phyloP scores from a whole-genome alignment of 345 rosid species.

The Citrus reticulata region DNA sequence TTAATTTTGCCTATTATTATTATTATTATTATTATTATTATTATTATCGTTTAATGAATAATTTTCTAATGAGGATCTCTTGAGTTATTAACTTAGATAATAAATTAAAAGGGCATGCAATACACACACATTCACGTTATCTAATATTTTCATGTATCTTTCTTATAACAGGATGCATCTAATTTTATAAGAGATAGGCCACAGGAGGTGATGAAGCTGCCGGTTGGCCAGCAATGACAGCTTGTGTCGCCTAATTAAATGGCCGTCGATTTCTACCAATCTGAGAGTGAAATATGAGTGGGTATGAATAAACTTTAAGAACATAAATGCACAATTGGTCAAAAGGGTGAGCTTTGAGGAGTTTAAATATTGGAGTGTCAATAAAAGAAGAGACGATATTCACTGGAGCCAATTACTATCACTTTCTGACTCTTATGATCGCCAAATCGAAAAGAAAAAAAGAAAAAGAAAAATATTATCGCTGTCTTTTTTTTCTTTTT shows the following conservation, averaged over 20 bases:
- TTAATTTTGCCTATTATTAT: not conserved
- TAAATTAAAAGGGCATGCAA: no score
- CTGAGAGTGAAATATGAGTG: no score
- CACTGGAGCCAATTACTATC: constrained; percentile 11
- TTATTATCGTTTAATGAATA: no score
- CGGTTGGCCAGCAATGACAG: not conserved
- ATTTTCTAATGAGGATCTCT: no score
- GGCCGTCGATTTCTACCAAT: constrained; percentile 3
- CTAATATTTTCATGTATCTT: no score
- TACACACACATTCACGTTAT: no score
- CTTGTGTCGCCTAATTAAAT: constrained; percentile 2
- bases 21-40: no score
- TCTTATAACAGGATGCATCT: not conserved
- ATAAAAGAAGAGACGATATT: constrained; percentile 19
- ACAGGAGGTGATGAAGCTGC: constrained; percentile 1
- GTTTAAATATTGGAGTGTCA: constrained; percentile 16
- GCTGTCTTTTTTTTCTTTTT: not conserved
- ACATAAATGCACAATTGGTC: constrained; percentile 10
- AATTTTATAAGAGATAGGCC: not conserved
- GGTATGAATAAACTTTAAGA: not conserved
- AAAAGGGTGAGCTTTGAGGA: constrained; percentile 25
- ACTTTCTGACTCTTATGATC: not conserved
- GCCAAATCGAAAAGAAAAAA: not conserved
- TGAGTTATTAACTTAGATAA: no score
- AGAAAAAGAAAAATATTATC: no score